Percentiles rank a stretch among this genome's conserved stretches.
Evolutionary conservation across 176 grass and related monocot genomes (phyloP).

Genomic region (Paspalum notatum): DNA sequence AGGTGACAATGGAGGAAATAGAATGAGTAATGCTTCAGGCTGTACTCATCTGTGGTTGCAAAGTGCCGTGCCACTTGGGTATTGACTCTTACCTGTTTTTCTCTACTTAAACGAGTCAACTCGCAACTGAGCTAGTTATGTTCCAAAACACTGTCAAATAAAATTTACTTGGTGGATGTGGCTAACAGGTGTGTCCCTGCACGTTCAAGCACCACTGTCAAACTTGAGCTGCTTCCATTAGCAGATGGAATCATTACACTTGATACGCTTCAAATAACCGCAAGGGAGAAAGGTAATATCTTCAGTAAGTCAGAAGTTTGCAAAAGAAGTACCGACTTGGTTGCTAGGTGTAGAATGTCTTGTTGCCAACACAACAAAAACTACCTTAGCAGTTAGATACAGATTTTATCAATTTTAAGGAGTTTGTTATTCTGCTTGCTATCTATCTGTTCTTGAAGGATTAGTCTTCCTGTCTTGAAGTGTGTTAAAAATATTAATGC

Average conservation of each 20-base stretch:
- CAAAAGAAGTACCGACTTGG: background rate
- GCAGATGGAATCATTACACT: slow-evolving; percentile 95
- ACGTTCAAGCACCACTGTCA: slow-evolving; percentile 88
- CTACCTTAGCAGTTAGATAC: background rate
- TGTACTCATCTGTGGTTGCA: slow-evolving; percentile 98
- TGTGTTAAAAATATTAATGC: background rate
- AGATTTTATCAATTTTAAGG: background rate
- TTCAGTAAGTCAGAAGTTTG: background rate
- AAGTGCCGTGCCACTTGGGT: slow-evolving; percentile 94
- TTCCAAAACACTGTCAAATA: slow-evolving; percentile 30
- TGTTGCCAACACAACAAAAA: background rate
- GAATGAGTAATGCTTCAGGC: slow-evolving; percentile 48
- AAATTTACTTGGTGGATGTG: slow-evolving; percentile 9
- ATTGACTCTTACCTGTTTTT: slow-evolving; percentile 33
- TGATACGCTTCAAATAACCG: slow-evolving; percentile 89
- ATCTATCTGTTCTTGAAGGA: background rate
- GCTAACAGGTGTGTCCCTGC: slow-evolving; percentile 79
- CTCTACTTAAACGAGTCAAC: background rate
- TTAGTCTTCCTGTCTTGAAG: background rate
- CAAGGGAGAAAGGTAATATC: slow-evolving; percentile 91
- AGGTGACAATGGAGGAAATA: slow-evolving; percentile 56
- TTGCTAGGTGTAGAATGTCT: slow-evolving; percentile 6
- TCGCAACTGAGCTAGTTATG: background rate
- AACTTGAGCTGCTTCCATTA: slow-evolving; percentile 94
- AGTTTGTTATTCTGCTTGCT: slow-evolving; percentile 24